phyloP scores from a whole-genome alignment of 371 early-diverging fungal genomes.

The Lichtheimia ornata region DNA sequence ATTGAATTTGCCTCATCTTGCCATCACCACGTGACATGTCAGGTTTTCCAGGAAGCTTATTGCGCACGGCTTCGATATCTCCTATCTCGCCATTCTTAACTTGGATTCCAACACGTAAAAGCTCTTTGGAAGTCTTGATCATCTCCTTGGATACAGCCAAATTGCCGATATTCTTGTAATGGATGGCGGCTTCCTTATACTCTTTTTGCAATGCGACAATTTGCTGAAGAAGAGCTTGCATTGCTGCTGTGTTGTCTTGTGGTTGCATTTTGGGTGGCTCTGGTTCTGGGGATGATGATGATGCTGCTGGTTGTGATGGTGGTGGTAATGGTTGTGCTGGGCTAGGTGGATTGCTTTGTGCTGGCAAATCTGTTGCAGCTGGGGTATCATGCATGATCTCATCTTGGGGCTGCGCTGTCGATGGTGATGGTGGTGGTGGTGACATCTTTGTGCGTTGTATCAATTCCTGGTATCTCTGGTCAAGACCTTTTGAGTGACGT shows the following conservation, averaged over 20 bases:
- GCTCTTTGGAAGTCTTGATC: constrained; percentile 50
- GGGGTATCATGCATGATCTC: background rate
- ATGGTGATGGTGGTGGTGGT: background rate
- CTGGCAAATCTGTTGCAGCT: background rate
- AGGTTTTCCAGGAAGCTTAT: constrained; percentile 36
- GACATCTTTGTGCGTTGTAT: background rate
- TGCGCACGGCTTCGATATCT: constrained; percentile 23
- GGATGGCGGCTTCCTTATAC: constrained; percentile 65
- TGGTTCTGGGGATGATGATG: background rate
- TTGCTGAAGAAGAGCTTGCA: constrained; percentile 2
- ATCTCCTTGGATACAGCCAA: constrained; percentile 54
- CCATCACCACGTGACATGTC: constrained; percentile 41
- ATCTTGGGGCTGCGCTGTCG: background rate
- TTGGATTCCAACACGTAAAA: constrained; percentile 33
- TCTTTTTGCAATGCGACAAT: constrained; percentile 52
- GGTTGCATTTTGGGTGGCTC: background rate
- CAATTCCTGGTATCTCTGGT: constrained; percentile 25
- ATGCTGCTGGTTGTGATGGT: too few relatives aligned
- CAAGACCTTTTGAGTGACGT: constrained; percentile 36
- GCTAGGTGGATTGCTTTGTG: background rate
- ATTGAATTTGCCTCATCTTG: constrained; percentile 33
- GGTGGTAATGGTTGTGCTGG: background rate
- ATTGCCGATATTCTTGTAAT: constrained; percentile 57
- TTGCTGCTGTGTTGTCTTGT: too few relatives aligned
- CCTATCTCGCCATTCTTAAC: constrained; percentile 37